A percentile compares a stretch with the other conserved stretches of the same genome.
These are phyloP conservation scores for Cantharellus cinnabarinus DNA, from an alignment of 768 basidiomycete genomes.

Conservation along the genomic window DNA sequence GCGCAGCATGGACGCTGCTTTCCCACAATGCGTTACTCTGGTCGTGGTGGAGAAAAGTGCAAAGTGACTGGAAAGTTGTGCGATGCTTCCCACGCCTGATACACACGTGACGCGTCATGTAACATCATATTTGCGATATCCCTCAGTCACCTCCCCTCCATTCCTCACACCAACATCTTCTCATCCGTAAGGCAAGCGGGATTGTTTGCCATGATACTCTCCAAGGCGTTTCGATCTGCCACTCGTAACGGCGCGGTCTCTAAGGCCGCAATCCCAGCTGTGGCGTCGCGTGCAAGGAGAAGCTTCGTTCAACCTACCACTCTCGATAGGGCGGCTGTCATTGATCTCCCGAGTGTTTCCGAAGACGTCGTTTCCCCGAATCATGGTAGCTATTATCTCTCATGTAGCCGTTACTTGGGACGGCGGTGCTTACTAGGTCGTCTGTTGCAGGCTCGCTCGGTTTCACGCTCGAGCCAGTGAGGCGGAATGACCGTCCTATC, in stretches of 20 bases:
- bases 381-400: slow-evolving; percentile 26
- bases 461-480: slow-evolving; percentile 55
- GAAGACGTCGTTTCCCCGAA: slow-evolving; percentile 37
- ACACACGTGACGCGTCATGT: neutral
- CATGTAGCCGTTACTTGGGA: neutral
- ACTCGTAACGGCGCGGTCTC: neutral
- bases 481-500: slow-evolving; percentile 56
- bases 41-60: no score
- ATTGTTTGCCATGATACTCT: neutral
- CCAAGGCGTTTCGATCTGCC: neutral
- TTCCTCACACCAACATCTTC: neutral
- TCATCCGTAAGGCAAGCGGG: no score
- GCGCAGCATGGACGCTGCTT: no score
- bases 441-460: slow-evolving; percentile 59
- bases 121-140: neutral
- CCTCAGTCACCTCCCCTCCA: neutral
- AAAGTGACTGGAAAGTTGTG: no score
- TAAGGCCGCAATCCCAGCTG: neutral
- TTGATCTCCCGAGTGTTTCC: slow-evolving; percentile 48
- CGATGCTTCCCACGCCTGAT: no score
- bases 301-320: slow-evolving; percentile 64
- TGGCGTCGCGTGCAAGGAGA: slow-evolving; percentile 12
- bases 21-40: no score
- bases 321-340: slow-evolving; percentile 63
- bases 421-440: neutral